phyloP scores from a whole-genome alignment of 108 stramenopile genomes.

The Schizochytrium sp. region DNA sequence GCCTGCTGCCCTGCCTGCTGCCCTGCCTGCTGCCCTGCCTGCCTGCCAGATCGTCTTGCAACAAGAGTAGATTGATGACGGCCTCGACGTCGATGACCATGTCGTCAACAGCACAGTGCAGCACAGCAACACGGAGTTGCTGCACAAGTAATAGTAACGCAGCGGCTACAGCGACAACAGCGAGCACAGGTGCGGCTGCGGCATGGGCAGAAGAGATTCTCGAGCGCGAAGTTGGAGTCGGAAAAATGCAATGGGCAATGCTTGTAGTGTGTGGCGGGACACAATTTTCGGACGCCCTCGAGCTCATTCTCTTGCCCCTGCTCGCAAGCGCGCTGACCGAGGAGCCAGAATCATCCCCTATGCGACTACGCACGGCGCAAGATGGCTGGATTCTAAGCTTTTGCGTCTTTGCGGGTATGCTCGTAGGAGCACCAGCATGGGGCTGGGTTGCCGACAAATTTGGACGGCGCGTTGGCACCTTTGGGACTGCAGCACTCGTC shows the following conservation, averaged over 20 bases:
- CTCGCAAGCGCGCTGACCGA: not conserved
- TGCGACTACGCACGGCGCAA: not conserved
- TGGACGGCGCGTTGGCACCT: not conserved
- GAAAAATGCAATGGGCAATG: not conserved
- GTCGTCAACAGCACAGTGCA: too few species aligned
- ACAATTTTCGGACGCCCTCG: not conserved
- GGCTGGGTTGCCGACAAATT: not conserved
- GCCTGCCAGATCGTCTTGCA: too few species aligned
- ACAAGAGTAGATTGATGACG: too few species aligned
- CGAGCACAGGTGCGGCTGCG: not conserved
- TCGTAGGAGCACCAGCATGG: not conserved
- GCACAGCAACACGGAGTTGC: too few species aligned
- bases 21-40: too few species aligned
- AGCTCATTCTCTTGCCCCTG: not conserved
- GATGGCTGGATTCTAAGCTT: not conserved
- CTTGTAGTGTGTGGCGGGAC: not conserved
- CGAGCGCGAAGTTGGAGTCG: not conserved
- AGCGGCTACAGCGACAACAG: not conserved
- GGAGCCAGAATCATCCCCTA: not conserved
- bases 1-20: too few species aligned
- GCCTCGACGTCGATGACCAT: too few species aligned
- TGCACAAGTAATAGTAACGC: not conserved
- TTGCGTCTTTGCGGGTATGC: not conserved
- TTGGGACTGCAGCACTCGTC: not conserved
- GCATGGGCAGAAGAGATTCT: not conserved